Conservation (phyloP, 1,284 basidiomycete genomes). For the Schizophyllum amplum region DNA sequence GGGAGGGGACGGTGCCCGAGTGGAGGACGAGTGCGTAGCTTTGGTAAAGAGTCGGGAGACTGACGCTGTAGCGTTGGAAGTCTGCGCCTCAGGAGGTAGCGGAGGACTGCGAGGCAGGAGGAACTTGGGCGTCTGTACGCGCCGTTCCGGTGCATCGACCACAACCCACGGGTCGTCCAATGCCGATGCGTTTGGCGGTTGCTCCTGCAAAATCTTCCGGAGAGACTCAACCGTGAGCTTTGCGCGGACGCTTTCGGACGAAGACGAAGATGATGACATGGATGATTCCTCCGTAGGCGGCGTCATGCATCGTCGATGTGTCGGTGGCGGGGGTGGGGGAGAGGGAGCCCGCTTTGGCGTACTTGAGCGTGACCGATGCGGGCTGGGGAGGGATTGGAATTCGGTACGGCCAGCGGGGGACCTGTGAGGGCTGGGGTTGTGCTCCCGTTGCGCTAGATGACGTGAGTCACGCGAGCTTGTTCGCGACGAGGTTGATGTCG, state of each 20-base stretch:
- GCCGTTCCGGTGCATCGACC: background rate
- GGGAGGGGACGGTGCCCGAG: slow-evolving; percentile 44
- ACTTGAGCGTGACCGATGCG: slow-evolving; percentile 24
- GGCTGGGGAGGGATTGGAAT: background rate
- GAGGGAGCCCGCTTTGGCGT: slow-evolving; percentile 26
- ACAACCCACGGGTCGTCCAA: background rate
- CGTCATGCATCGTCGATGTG: slow-evolving; percentile 39
- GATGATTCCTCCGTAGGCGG: slow-evolving; percentile 46
- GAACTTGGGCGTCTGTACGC: slow-evolving; percentile 12
- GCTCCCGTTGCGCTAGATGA: background rate
- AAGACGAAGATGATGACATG: slow-evolving; percentile 39
- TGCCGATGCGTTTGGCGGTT: slow-evolving; percentile 20
- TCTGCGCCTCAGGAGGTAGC: slow-evolving; percentile 41
- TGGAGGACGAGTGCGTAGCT: slow-evolving; percentile 50
- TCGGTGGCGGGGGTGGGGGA: slow-evolving; percentile 15
- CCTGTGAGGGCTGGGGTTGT: background rate
- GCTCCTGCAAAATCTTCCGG: slow-evolving; percentile 60
- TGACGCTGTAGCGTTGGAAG: slow-evolving; percentile 65
- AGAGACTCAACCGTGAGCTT: slow-evolving; percentile 56
- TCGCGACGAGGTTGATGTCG: background rate
- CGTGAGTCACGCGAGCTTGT: background rate
- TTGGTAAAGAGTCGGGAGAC: slow-evolving; percentile 69
- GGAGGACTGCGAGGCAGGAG: slow-evolving; percentile 34
- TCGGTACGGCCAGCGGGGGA: background rate
- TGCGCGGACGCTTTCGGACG: slow-evolving; percentile 32